These are phyloP conservation scores for Galeopsis tetrahit DNA, from an alignment of 257 asterid species.

Conservation along the genomic window DNA sequence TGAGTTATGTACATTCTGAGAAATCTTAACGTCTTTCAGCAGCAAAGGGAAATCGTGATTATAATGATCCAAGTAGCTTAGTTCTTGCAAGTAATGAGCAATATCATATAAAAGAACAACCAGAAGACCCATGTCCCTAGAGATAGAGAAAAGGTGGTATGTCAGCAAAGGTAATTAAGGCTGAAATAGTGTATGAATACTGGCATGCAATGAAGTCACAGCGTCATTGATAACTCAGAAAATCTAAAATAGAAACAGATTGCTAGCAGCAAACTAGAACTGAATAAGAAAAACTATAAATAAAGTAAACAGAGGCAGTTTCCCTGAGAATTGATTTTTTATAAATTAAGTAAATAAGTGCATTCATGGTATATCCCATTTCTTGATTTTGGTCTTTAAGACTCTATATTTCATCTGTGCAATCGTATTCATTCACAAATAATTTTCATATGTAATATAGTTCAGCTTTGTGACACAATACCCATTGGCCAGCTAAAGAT, in stretches of 20 bases:
- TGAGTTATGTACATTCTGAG: slow-evolving; percentile 39
- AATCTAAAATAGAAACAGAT: neutral
- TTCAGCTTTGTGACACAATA: slow-evolving; percentile 16
- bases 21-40: slow-evolving; percentile 47
- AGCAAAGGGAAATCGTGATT: slow-evolving; percentile 82
- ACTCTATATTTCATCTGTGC: neutral
- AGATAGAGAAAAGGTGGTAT: slow-evolving; percentile 28
- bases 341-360: neutral
- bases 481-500: neutral
- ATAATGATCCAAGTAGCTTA: slow-evolving; percentile 85
- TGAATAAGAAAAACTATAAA: neutral
- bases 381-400: neutral
- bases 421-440: neutral
- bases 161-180: slow-evolving; percentile 29
- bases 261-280: slow-evolving; percentile 1
- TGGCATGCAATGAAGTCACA: slow-evolving; percentile 19
- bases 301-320: slow-evolving; percentile 14
- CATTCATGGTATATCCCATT: slow-evolving; percentile 9
- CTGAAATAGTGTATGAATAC: slow-evolving; percentile 21
- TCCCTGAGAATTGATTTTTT: slow-evolving; percentile 7
- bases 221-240: slow-evolving; percentile 11
- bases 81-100: slow-evolving; percentile 70
- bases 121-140: slow-evolving; percentile 88
- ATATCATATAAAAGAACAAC: slow-evolving; percentile 70
- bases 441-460: slow-evolving; percentile 11